Conservation (phyloP, 2,329 filamentous ascomycete genomes). For the Trichophaea hybrida region DNA sequence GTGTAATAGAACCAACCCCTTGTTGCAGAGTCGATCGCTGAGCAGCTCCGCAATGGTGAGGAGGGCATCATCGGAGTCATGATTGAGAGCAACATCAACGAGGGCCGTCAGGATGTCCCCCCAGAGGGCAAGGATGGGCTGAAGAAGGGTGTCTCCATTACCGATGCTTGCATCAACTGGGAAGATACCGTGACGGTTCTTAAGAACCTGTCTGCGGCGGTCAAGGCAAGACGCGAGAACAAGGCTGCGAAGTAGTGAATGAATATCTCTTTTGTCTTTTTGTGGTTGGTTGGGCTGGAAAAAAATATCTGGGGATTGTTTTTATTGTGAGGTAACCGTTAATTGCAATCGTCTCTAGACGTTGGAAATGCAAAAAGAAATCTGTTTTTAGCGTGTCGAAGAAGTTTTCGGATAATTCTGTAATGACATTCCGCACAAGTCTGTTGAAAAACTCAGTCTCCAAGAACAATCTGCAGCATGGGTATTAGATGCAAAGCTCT, state of each 20-base stretch:
- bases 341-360: background rate
- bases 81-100: slow-evolving; percentile 96
- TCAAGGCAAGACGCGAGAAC: slow-evolving; percentile 53
- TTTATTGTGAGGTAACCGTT: background rate
- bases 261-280: background rate
- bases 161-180: slow-evolving; percentile 93
- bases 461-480: too few species aligned
- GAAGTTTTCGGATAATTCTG: too few species aligned
- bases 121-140: slow-evolving; percentile 56
- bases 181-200: slow-evolving; percentile 72
- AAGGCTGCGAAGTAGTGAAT: background rate
- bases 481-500: too few species aligned
- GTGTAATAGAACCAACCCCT: slow-evolving; percentile 63
- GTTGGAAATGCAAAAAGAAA: background rate
- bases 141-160: slow-evolving; percentile 91
- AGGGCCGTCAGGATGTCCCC: slow-evolving; percentile 86
- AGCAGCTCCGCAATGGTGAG: slow-evolving; percentile 76
- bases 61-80: slow-evolving; percentile 88
- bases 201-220: slow-evolving; percentile 61
- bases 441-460: too few species aligned
- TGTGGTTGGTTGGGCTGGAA: background rate
- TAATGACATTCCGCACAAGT: too few species aligned
- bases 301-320: background rate
- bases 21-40: slow-evolving; percentile 66
- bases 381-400: too few species aligned